These are phyloP conservation scores for Sordaria brevicollis DNA, from an alignment of 495 filamentous ascomycete species.

Conservation along the genomic window DNA sequence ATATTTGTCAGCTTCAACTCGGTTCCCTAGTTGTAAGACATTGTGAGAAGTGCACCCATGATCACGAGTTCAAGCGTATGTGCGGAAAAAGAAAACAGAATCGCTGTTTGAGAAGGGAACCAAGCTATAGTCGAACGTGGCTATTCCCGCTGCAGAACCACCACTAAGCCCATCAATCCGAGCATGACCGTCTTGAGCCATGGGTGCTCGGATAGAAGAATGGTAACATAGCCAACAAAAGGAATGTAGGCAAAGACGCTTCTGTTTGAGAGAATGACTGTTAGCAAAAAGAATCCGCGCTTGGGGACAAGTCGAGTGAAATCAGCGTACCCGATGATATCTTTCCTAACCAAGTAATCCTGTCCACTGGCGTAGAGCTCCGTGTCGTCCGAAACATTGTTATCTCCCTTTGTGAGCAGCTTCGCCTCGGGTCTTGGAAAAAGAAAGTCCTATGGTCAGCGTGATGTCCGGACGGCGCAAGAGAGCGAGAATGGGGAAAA, in stretches of 20 bases:
- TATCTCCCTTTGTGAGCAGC: conserved; percentile 96
- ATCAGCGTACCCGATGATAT: conserved; percentile 62
- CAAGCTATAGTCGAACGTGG: background rate
- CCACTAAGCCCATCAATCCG: conserved; percentile 89
- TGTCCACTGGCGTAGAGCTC: conserved; percentile 79
- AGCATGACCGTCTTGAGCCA: conserved; percentile 94
- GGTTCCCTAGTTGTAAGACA: background rate
- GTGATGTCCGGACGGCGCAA: background rate
- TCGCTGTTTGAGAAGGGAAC: background rate
- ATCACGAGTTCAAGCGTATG: background rate
- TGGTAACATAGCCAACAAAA: conserved; percentile 95
- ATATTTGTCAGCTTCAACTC: background rate
- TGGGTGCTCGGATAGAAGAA: conserved; percentile 90
- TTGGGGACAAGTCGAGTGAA: background rate
- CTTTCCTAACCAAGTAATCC: conserved; percentile 72
- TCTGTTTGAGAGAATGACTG: conserved; percentile 3
- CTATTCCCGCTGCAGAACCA: conserved; percentile 83
- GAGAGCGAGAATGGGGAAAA: conserved; percentile 8
- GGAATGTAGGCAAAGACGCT: conserved; percentile 92
- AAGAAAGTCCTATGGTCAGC: background rate
- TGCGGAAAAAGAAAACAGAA: background rate
- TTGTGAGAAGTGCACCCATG: background rate
- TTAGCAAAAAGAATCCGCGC: background rate
- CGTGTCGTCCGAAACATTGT: conserved; percentile 89
- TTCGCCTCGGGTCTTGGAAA: conserved; percentile 32